These are phyloP conservation scores for Penicillium tannophilum DNA, from an alignment of 495 filamentous ascomycete genomes.

Conservation along the genomic window DNA sequence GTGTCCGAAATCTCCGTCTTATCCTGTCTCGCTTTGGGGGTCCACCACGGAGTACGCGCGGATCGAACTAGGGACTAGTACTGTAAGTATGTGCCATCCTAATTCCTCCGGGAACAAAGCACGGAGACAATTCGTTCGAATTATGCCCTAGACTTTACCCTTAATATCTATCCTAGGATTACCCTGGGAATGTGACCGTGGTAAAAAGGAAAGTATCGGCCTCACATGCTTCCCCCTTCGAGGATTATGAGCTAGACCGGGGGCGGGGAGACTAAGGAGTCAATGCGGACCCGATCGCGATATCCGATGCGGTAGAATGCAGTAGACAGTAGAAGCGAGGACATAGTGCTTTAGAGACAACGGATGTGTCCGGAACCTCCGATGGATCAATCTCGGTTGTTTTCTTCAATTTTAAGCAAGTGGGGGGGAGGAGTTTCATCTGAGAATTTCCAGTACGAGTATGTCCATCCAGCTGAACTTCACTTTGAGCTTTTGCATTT, in stretches of 20 bases:
- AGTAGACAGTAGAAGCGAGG: conserved; percentile 7
- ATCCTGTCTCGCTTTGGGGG: not conserved
- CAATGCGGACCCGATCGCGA: conserved; percentile 11
- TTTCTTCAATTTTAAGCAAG: not conserved
- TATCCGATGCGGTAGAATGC: conserved; percentile 5
- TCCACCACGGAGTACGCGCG: not conserved
- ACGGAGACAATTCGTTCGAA: not conserved
- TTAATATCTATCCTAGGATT: not conserved
- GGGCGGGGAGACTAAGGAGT: not conserved
- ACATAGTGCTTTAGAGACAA: conserved; percentile 1
- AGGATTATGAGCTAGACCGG: conserved; percentile 11
- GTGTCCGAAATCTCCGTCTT: not conserved
- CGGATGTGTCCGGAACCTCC: conserved; percentile 2
- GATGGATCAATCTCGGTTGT: conserved; percentile 6
- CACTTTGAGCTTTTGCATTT: no score
- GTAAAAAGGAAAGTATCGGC: not conserved
- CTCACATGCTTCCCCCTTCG: conserved; percentile 4
- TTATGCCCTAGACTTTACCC: no score
- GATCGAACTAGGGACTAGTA: not conserved
- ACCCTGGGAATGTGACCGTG: not conserved
- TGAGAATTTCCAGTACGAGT: not conserved
- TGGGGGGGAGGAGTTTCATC: not conserved
- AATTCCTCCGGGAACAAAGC: not conserved
- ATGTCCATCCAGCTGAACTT: not conserved
- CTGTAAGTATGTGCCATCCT: not conserved